Evolutionary conservation across 805 yeast species (phyloP), one percentile per base, ranked within the genome.

Genomic region (Saccharomycopsis amapae): DNA sequence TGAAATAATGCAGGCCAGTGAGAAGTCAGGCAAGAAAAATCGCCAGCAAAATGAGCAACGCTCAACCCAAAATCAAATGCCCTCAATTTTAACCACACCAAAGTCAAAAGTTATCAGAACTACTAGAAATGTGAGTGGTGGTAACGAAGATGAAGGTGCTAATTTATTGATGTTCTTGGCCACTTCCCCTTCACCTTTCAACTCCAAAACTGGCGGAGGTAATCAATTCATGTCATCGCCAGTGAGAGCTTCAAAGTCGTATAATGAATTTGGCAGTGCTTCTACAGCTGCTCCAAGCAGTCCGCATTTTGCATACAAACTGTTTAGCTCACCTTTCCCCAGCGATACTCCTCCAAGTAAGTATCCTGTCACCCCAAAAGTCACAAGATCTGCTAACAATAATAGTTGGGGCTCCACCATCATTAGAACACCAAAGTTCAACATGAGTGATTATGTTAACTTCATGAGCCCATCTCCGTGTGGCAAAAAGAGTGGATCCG

Each of bases 401-500:
- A 25, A 22, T 31, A 36, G 30, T 23, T 56, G 55, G 3, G 56
- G 55, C 31, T 46, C 46, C 7, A 43, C 51, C 10, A 35, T 49
- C 6, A 25, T 50, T 12, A 62, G 63, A 53, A 81, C 85, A 0
- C 82, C 82, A 1, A 83, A 81, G 2, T 85, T 85, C 65, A 85
- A 85, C 61, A 77, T 85, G 79, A 80, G 78, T 58, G 95, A 85
- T 59, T 85, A 84, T 59, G 82, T 86, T 32, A 82, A 85, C 58
- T 71, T 83, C 52, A 80, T 81, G 58, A 79, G 89, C 1, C 93
- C 93, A 2, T 78, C 85, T 7, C 84, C 84, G 13, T 32, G 42
- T 12, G 39, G 38, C 23, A 49, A 49, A 23, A 41, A 38, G 12
- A 35, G 22, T 12, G n/a, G 35, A 3, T 9, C 19, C n/a, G n/a